Conservation (phyloP, 768 basidiomycete genomes). For the Lactarius sanguifluus region DNA sequence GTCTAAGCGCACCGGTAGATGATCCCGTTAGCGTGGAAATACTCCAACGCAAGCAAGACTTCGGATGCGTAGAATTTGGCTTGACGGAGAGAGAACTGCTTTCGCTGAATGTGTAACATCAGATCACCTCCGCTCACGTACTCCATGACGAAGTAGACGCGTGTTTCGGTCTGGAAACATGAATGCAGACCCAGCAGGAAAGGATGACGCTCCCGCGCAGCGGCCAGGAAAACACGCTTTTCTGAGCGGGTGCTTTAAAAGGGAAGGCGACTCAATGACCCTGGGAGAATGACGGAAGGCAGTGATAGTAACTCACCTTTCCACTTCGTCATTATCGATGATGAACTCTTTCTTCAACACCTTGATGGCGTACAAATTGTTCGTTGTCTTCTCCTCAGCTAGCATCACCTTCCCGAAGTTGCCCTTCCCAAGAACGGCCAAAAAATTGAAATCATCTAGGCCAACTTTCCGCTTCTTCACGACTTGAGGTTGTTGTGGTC, state of each 20-base stretch:
- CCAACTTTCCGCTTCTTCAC: constrained; percentile 80
- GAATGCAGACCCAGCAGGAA: constrained; percentile 96
- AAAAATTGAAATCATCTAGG: constrained; percentile 97
- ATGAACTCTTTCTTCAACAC: constrained; percentile 99
- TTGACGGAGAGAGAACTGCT: constrained; percentile 97
- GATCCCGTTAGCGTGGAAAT: constrained; percentile 98
- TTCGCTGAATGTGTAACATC: constrained; percentile 98
- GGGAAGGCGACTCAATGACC: constrained; percentile 6
- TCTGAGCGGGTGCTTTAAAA: constrained; percentile 88
- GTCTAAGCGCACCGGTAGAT: constrained; percentile 79
- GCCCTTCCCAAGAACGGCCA: constrained; percentile 97
- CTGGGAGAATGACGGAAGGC: neutral
- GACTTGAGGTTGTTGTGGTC: constrained; percentile 42
- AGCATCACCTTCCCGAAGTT: constrained; percentile 99
- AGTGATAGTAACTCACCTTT: constrained; percentile 61
- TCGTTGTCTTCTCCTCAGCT: constrained; percentile 94
- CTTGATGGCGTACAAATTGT: constrained; percentile 94
- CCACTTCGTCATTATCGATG: constrained; percentile 99
- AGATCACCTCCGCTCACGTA: constrained; percentile 98
- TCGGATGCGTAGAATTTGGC: constrained; percentile 99
- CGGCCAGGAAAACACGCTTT: constrained; percentile 96
- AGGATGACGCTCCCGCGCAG: constrained; percentile 95
- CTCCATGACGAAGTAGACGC: constrained; percentile 99
- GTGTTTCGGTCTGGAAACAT: constrained; percentile 99
- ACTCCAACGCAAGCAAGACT: constrained; percentile 92